Evolutionary conservation across 2,329 filamentous ascomycete species (phyloP).

Genomic region (Raffaelea ambrosiae): DNA sequence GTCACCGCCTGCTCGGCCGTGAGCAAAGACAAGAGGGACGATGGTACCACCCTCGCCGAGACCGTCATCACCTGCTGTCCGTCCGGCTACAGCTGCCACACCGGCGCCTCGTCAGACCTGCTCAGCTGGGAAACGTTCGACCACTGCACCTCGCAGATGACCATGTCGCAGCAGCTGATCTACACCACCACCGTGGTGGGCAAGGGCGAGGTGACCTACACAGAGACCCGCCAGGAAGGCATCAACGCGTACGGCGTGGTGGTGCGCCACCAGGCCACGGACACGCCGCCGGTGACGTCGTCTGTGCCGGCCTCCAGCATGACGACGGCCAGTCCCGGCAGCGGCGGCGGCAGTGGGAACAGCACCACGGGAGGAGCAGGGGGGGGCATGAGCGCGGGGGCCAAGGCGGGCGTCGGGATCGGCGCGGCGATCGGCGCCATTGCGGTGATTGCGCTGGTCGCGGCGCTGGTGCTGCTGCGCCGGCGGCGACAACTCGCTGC

Average conservation of each 20-base stretch:
- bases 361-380: no score
- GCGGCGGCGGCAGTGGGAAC: background rate
- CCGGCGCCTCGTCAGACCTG: background rate
- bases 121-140: constrained; percentile 5
- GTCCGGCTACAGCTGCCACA: constrained; percentile 3
- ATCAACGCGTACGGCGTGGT: constrained; percentile 9
- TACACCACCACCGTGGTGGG: constrained; percentile 5
- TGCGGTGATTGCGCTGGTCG: constrained; percentile 19
- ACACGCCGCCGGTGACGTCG: background rate
- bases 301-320: background rate
- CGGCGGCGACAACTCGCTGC: background rate
- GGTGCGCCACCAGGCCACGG: constrained; percentile 7
- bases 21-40: background rate
- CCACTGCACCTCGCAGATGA: constrained; percentile 4
- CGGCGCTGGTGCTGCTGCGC: constrained; percentile 4
- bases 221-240: background rate
- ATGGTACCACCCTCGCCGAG: background rate
- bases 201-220: background rate
- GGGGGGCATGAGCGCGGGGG: constrained; percentile 23
- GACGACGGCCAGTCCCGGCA: background rate
- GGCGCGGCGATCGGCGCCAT: constrained; percentile 25
- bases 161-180: background rate
- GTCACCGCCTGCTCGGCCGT: background rate
- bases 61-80: constrained; percentile 10
- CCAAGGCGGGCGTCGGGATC: constrained; percentile 25